A percentile compares a stretch with the other conserved stretches of the same genome.
These are phyloP conservation scores for Phyllosticta capitalensis DNA, from an alignment of 2,329 filamentous ascomycete genomes.

Conservation along the genomic window DNA sequence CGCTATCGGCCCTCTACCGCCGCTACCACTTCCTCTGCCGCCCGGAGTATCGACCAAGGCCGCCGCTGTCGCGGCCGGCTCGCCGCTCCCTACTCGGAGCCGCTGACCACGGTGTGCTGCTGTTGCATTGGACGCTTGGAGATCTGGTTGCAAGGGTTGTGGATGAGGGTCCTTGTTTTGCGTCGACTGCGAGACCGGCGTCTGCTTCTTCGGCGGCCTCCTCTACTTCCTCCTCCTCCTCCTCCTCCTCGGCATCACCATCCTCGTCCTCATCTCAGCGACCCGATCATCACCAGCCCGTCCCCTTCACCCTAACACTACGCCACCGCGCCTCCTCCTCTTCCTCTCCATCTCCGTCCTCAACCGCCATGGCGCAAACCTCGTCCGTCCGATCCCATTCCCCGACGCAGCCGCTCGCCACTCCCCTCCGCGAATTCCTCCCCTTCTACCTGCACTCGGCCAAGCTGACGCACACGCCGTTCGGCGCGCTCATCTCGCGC, in stretches of 20 bases:
- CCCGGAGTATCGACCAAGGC: background rate
- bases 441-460: background rate
- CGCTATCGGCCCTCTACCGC: background rate
- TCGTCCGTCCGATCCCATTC: background rate
- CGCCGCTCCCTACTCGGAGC: background rate
- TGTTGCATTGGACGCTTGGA: background rate
- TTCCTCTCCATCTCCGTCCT: background rate
- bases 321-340: background rate
- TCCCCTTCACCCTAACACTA: background rate
- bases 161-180: background rate
- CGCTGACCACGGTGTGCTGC: background rate
- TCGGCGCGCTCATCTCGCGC: background rate
- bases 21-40: background rate
- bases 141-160: background rate
- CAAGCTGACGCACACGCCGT: background rate
- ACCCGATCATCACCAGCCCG: background rate
- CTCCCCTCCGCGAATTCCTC: background rate
- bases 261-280: background rate
- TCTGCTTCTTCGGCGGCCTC: slow-evolving; percentile 1
- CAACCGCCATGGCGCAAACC: background rate
- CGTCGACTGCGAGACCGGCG: background rate
- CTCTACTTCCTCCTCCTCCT: slow-evolving; percentile 2
- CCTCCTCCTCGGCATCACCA: background rate
- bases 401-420: background rate
- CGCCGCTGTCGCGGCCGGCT: background rate